Conservation (phyloP, 78 protist species). For the Protostelium mycophagum region DNA sequence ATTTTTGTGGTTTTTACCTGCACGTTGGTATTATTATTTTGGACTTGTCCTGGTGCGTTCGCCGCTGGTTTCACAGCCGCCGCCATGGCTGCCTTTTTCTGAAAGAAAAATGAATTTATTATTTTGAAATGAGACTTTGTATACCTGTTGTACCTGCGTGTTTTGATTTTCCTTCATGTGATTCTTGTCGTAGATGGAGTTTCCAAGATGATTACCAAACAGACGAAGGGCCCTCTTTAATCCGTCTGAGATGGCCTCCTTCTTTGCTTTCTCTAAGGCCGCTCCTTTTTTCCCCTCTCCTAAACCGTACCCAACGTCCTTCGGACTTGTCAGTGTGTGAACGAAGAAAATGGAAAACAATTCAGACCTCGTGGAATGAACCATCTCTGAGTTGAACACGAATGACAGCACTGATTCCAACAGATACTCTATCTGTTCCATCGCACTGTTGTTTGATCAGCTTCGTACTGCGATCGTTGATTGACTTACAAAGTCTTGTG, state of each 20-base stretch:
- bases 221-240: slow-evolving; percentile 60
- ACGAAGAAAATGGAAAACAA: too few species aligned
- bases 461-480: too few species aligned
- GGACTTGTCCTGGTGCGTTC: too few species aligned
- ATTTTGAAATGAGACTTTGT: too few species aligned
- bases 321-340: too few species aligned
- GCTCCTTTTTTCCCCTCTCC: slow-evolving; percentile 30
- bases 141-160: too few species aligned
- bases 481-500: slow-evolving; percentile 45
- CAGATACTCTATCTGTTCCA: neutral
- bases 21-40: too few species aligned
- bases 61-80: too few species aligned
- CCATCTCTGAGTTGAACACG: slow-evolving; percentile 67
- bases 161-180: neutral
- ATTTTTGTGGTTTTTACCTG: too few species aligned
- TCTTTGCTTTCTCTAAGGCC: slow-evolving; percentile 73
- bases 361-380: slow-evolving; percentile 73
- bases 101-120: too few species aligned
- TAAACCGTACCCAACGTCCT: slow-evolving; percentile 76
- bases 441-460: too few species aligned
- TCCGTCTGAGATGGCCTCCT: slow-evolving; percentile 81
- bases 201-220: slow-evolving; percentile 77
- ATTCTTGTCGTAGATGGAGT: slow-evolving; percentile 48
- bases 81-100: too few species aligned
- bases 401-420: slow-evolving; percentile 35